Conservation (phyloP, 2,329 filamentous ascomycete species). For the Magnaporthiopsis incrustans region DNA sequence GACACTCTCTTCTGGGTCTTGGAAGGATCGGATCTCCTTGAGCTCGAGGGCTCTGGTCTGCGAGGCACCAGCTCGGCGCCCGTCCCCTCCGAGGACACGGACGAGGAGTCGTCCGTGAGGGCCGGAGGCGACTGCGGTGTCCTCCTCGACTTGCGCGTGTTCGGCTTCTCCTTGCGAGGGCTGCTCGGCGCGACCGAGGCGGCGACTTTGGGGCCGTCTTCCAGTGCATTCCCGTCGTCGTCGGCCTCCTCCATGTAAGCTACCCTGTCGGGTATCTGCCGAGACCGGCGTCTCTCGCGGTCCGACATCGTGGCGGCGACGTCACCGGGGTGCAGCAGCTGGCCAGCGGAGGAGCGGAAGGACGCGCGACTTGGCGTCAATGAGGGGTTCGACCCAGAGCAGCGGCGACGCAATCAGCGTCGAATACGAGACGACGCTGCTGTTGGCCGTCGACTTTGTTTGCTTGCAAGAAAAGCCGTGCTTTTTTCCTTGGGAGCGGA, state of each 20-base stretch:
- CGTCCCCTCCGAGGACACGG: not conserved
- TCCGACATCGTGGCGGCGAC: constrained; percentile 31
- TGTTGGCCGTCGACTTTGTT: not conserved
- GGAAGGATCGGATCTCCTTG: constrained; percentile 13
- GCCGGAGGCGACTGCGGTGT: not conserved
- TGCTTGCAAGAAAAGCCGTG: not conserved
- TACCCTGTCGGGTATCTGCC: constrained; percentile 17
- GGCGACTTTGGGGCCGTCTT: constrained; percentile 30
- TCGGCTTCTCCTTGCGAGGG: constrained; percentile 41
- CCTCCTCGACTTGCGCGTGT: constrained; percentile 33
- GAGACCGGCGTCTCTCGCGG: constrained; percentile 19
- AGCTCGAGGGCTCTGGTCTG: constrained; percentile 12
- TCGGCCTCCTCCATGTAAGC: constrained; percentile 45
- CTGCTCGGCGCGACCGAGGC: constrained; percentile 33
- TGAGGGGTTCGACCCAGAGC: not conserved
- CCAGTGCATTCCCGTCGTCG: constrained; percentile 35
- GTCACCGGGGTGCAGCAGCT: not conserved
- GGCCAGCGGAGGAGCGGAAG: not conserved
- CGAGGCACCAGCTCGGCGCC: not conserved
- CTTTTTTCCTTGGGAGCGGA: not conserved
- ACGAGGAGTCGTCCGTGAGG: not conserved
- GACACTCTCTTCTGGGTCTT: constrained; percentile 19
- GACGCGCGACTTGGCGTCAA: not conserved
- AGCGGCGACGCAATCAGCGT: not conserved
- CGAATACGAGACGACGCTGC: not conserved